A percentile compares a stretch with the other conserved stretches of the same genome.
Conservation (phyloP, 140 eudicot genomes). For the Erigeron philadelphicus region DNA sequence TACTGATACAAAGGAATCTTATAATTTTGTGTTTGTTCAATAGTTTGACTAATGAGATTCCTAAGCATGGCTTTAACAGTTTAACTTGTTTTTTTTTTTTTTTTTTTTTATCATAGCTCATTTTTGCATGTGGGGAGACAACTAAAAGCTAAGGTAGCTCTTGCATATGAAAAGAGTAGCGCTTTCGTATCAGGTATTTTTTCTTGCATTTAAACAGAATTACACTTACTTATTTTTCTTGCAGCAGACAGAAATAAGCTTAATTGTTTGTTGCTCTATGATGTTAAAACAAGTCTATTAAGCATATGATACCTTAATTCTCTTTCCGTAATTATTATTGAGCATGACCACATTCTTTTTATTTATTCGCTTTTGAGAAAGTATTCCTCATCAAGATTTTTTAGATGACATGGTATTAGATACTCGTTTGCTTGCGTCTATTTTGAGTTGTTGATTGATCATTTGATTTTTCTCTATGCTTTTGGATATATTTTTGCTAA, state of each 20-base stretch:
- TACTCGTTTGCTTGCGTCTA: slow-evolving; percentile 13
- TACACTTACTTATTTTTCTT: background rate
- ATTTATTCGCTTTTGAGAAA: slow-evolving; percentile 14
- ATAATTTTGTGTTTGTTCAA: slow-evolving; percentile 4
- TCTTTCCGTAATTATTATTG: slow-evolving; percentile 7
- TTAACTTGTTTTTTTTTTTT: too few species aligned
- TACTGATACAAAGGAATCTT: background rate
- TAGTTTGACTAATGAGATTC: slow-evolving; percentile 14
- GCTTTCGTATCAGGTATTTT: background rate
- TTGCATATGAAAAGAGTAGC: background rate
- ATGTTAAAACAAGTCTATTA: slow-evolving; percentile 15
- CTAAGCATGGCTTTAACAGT: background rate
- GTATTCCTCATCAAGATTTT: slow-evolving; percentile 9
- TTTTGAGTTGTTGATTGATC: background rate
- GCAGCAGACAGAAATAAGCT: too few species aligned
- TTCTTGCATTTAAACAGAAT: background rate
- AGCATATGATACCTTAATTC: slow-evolving; percentile 15
- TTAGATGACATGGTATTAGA: slow-evolving; percentile 15
- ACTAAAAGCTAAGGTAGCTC: background rate
- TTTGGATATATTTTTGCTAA: background rate
- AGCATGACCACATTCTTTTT: slow-evolving; percentile 14
- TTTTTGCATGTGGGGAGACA: slow-evolving; percentile 3
- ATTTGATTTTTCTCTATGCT: background rate
- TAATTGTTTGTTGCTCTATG: background rate
- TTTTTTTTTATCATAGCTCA: background rate